Conservation (phyloP, 2,329 filamentous ascomycete species). For the Fusarium secorum region DNA sequence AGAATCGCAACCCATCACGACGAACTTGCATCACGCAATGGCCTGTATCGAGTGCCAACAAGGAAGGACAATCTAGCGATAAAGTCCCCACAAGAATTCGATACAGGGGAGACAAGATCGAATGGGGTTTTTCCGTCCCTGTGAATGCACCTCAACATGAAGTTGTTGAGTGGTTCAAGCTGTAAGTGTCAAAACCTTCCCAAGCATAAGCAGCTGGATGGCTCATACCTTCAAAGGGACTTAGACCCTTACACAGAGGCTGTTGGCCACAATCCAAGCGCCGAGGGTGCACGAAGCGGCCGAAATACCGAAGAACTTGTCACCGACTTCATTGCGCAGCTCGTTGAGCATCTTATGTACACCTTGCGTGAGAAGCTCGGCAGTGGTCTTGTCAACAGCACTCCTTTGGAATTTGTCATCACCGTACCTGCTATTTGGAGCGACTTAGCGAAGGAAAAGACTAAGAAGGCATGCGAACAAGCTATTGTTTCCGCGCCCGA, state of each 20-base stretch:
- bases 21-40: slow-evolving; percentile 51
- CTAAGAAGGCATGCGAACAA: slow-evolving; percentile 52
- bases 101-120: slow-evolving; percentile 47
- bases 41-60: slow-evolving; percentile 50
- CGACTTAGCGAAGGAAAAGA: slow-evolving; percentile 59
- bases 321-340: slow-evolving; percentile 56
- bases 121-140: slow-evolving; percentile 59
- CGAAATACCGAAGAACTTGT: slow-evolving; percentile 52
- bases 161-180: slow-evolving; percentile 58
- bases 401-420: slow-evolving; percentile 58
- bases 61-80: slow-evolving; percentile 50
- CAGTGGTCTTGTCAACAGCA: slow-evolving; percentile 50
- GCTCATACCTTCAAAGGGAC: slow-evolving; percentile 40
- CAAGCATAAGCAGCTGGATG: background rate
- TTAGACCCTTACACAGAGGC: slow-evolving; percentile 49
- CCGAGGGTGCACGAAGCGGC: slow-evolving; percentile 41
- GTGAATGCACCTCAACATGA: slow-evolving; percentile 49
- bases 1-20: slow-evolving; percentile 50
- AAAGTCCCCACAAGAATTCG: slow-evolving; percentile 58
- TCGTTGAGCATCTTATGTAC: slow-evolving; percentile 55
- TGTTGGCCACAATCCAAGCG: slow-evolving; percentile 43
- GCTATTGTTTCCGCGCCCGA: slow-evolving; percentile 45
- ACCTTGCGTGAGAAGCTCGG: slow-evolving; percentile 54
- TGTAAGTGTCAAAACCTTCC: slow-evolving; percentile 45
- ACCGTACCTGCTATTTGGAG: slow-evolving; percentile 66